Percentiles rank a stretch among this genome's conserved stretches.
phyloP scores from a whole-genome alignment of 2,329 filamentous ascomycete species.

The Monosporascus sp. region DNA sequence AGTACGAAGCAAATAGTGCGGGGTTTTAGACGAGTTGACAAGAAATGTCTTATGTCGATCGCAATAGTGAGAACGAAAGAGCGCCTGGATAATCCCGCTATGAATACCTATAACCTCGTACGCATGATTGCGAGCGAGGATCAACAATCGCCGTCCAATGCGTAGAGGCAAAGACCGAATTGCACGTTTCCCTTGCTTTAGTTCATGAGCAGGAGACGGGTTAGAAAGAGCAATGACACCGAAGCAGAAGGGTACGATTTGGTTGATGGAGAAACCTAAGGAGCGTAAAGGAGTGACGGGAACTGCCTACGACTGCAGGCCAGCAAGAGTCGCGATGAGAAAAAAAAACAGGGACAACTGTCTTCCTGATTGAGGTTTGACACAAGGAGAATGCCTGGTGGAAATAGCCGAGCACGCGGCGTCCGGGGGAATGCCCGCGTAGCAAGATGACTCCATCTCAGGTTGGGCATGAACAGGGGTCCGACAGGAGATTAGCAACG shows the following conservation, averaged over 20 bases:
- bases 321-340: background rate
- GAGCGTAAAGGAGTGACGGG: background rate
- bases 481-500: background rate
- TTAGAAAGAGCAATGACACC: background rate
- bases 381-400: background rate
- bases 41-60: constrained; percentile 18
- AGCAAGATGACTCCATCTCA: background rate
- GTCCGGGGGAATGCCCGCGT: background rate
- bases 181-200: no score
- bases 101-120: constrained; percentile 4
- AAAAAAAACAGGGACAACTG: background rate
- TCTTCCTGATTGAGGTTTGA: background rate
- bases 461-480: background rate
- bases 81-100: constrained; percentile 1
- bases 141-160: background rate
- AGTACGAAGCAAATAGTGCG: constrained; percentile 12
- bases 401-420: background rate
- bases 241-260: background rate
- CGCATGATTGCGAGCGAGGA: background rate
- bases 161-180: background rate
- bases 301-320: background rate
- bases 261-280: background rate
- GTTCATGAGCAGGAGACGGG: background rate
- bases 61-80: constrained; percentile 11
- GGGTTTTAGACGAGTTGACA: constrained; percentile 14